Conservation (phyloP, 179 eudicot genomes). For the Silene vulgaris region DNA sequence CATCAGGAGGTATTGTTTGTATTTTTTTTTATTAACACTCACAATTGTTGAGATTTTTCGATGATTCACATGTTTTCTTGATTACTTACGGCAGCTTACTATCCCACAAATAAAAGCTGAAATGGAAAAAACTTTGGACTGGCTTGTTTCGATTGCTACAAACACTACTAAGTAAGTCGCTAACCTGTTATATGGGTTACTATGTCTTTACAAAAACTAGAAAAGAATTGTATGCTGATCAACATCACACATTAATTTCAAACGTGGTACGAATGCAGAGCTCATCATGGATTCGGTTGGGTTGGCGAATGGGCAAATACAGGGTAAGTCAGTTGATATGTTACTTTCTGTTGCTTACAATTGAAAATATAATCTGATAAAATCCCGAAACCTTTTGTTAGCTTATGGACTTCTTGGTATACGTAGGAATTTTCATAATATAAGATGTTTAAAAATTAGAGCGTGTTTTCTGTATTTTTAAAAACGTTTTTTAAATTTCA, state of each 20-base stretch:
- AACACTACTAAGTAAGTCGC: conserved; percentile 82
- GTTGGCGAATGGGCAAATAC: conserved; percentile 99
- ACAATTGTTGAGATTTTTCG: too few species aligned
- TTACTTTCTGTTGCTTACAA: background rate
- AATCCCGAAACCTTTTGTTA: background rate
- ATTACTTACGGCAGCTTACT: conserved; percentile 50
- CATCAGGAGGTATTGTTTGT: conserved; percentile 61
- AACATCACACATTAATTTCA: background rate
- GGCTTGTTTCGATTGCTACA: conserved; percentile 95
- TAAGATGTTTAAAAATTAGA: too few species aligned
- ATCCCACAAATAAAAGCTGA: conserved; percentile 82
- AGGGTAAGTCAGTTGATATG: conserved; percentile 42
- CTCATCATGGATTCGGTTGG: conserved; percentile 99
- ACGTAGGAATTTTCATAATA: too few species aligned
- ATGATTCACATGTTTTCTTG: too few species aligned
- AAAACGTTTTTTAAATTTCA: too few species aligned
- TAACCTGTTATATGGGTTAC: too few species aligned
- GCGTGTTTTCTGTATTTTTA: too few species aligned
- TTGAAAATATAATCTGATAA: background rate
- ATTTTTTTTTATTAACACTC: too few species aligned
- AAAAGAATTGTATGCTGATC: too few species aligned
- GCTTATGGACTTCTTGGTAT: too few species aligned
- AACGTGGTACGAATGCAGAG: conserved; percentile 44
- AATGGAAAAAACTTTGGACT: conserved; percentile 90
- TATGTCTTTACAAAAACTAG: too few species aligned